These are phyloP conservation scores for Aspergillus thermomutatus DNA, from an alignment of 2,329 filamentous ascomycete genomes.

Conservation along the genomic window DNA sequence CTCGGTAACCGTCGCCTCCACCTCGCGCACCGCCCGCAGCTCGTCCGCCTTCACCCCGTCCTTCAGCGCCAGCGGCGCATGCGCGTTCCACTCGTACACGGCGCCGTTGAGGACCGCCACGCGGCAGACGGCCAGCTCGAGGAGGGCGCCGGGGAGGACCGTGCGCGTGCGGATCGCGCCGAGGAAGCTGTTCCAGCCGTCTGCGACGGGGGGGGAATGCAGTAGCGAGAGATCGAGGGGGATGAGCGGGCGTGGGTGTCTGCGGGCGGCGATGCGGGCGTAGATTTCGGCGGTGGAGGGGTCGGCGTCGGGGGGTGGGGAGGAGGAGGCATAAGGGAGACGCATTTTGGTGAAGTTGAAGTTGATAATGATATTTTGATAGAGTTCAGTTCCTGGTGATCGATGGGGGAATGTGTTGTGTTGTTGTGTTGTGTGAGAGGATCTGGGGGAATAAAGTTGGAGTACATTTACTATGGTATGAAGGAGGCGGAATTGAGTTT, in stretches of 20 bases:
- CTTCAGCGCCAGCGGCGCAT: constrained; percentile 62
- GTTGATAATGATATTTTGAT: too few relatives aligned
- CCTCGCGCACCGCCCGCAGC: constrained; percentile 51
- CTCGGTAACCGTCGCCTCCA: constrained; percentile 49
- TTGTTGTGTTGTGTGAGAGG: too few relatives aligned
- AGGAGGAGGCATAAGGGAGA: constrained; percentile 34
- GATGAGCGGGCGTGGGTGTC: constrained; percentile 67
- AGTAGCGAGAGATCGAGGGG: constrained; percentile 72
- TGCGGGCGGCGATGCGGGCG: constrained; percentile 61
- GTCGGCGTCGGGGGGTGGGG: constrained; percentile 17
- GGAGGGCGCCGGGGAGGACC: constrained; percentile 48
- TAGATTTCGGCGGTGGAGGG: constrained; percentile 50
- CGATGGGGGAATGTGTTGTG: too few relatives aligned
- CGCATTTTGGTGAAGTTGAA: constrained; percentile 35
- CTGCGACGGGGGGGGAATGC: constrained; percentile 69
- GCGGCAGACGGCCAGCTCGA: constrained; percentile 75
- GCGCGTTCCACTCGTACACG: constrained; percentile 81
- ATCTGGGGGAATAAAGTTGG: too few relatives aligned
- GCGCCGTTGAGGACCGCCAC: constrained; percentile 76
- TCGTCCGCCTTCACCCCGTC: constrained; percentile 32
- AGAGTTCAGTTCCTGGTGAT: too few relatives aligned
- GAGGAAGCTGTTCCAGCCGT: constrained; percentile 63
- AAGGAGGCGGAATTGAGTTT: neutral
- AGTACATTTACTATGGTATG: too few relatives aligned
- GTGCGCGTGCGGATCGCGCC: constrained; percentile 54